Evolutionary conservation across 2,329 filamentous ascomycete genomes (phyloP).

Genomic region (Albophoma yamanashiensis): DNA sequence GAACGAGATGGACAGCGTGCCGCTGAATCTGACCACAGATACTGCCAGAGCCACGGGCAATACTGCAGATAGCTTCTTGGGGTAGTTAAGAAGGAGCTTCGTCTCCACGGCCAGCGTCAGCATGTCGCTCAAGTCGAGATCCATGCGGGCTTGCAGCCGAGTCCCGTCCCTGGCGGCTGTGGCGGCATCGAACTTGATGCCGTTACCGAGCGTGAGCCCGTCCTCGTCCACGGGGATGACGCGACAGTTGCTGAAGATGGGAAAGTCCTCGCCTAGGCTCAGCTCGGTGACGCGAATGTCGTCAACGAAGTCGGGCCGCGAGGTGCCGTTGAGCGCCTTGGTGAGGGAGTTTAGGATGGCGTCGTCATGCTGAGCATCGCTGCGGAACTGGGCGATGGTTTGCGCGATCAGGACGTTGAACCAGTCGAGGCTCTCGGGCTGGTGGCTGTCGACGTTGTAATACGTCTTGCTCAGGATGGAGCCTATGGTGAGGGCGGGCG

Average conservation of each 20-base stretch:
- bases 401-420: conserved; percentile 97
- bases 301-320: conserved; percentile 83
- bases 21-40: conserved; percentile 86
- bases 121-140: conserved; percentile 92
- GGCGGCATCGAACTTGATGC: conserved; percentile 39
- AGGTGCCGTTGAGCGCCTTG: conserved; percentile 75
- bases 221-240: conserved; percentile 86
- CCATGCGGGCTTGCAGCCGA: conserved; percentile 85
- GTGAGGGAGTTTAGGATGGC: conserved; percentile 80
- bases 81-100: conserved; percentile 88
- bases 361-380: conserved; percentile 84
- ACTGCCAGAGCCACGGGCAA: conserved; percentile 87
- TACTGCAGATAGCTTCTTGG: conserved; percentile 77
- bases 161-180: conserved; percentile 52
- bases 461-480: conserved; percentile 95
- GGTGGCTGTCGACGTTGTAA: conserved; percentile 91
- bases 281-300: conserved; percentile 92
- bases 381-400: conserved; percentile 89
- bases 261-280: conserved; percentile 90
- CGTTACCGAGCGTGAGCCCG: conserved; percentile 45
- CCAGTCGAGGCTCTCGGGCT: conserved; percentile 95
- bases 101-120: conserved; percentile 93
- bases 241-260: conserved; percentile 96
- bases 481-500: conserved; percentile 73
- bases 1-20: conserved; percentile 87